These are phyloP conservation scores for Argentina anserina DNA, from an alignment of 306 rosid genomes.

Conservation along the genomic window DNA sequence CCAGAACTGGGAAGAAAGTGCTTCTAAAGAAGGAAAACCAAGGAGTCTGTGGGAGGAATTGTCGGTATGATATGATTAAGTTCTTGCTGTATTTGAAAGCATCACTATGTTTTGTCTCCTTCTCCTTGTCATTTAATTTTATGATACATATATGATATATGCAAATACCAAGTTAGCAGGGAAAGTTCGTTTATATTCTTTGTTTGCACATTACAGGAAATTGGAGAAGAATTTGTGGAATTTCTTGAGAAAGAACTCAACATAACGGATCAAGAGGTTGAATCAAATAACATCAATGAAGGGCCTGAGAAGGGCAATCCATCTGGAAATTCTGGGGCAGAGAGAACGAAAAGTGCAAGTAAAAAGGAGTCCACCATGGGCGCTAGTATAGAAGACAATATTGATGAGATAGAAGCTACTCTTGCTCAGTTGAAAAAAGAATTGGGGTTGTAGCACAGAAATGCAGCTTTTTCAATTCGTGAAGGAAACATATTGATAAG, in stretches of 20 bases:
- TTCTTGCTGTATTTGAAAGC: background rate
- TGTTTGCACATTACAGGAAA: conserved; percentile 59
- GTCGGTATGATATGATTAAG: conserved; percentile 42
- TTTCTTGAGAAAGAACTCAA: conserved; percentile 95
- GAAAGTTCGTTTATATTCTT: conserved; percentile 15
- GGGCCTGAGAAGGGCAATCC: conserved; percentile 37
- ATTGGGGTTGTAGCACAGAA: conserved; percentile 59
- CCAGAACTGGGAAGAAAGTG: conserved; percentile 83
- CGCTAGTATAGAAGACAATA: conserved; percentile 62
- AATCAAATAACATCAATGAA: conserved; percentile 25
- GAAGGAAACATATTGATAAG: background rate
- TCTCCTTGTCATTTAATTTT: background rate
- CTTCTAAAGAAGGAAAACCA: conserved; percentile 82
- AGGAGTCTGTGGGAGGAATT: conserved; percentile 97
- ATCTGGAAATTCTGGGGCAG: conserved; percentile 33
- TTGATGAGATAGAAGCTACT: conserved; percentile 89
- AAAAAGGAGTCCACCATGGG: conserved; percentile 40
- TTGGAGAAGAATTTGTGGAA: conserved; percentile 96
- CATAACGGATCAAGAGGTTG: conserved; percentile 44
- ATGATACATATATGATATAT: background rate
- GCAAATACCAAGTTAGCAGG: background rate
- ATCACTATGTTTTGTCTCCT: background rate
- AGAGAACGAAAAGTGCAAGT: conserved; percentile 23
- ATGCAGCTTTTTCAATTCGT: background rate
- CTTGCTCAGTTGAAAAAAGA: conserved; percentile 85